Percentiles rank a stretch among this genome's conserved stretches.
phyloP scores from a whole-genome alignment of 805 yeast species.

The Jamesozyma hellenica region DNA sequence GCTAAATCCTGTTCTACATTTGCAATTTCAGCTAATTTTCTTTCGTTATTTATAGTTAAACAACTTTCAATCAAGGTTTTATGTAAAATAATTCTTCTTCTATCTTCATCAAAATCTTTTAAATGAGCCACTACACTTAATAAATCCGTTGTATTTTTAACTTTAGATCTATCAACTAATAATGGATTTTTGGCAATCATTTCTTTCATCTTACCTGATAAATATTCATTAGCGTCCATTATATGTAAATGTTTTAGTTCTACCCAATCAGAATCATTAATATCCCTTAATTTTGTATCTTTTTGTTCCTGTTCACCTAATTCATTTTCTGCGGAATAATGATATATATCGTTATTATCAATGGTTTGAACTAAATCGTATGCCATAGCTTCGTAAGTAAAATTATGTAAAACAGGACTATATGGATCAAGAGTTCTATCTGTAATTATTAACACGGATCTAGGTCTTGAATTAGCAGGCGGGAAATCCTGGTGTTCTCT shows the following conservation, averaged over 20 bases:
- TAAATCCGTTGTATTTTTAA: conserved; percentile 58
- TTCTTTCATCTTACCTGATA: conserved; percentile 49
- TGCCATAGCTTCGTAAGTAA: conserved; percentile 85
- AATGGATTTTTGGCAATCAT: conserved; percentile 65
- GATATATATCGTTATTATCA: conserved; percentile 37
- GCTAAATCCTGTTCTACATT: conserved; percentile 79
- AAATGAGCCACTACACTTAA: conserved; percentile 65
- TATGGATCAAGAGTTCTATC: conserved; percentile 79
- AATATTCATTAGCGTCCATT: conserved; percentile 56
- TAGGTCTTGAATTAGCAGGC: conserved; percentile 43
- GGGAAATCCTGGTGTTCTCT: conserved; percentile 59
- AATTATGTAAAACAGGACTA: conserved; percentile 82
- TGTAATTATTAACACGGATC: conserved; percentile 63
- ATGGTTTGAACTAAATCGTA: conserved; percentile 53
- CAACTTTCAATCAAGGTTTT: conserved; percentile 56
- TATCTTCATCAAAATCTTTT: conserved; percentile 57
- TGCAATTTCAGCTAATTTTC: conserved; percentile 59
- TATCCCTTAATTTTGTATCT: conserved; percentile 42
- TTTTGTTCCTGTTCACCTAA: conserved; percentile 35
- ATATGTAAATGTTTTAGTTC: conserved; percentile 65
- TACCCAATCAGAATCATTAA: conserved; percentile 59
- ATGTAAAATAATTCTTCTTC: conserved; percentile 51
- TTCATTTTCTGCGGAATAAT: conserved; percentile 49
- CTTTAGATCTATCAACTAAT: conserved; percentile 57
- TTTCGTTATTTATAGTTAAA: conserved; percentile 45